Conservation (phyloP, 108 stramenopile genomes). For the Fragilaria crotonensis region DNA sequence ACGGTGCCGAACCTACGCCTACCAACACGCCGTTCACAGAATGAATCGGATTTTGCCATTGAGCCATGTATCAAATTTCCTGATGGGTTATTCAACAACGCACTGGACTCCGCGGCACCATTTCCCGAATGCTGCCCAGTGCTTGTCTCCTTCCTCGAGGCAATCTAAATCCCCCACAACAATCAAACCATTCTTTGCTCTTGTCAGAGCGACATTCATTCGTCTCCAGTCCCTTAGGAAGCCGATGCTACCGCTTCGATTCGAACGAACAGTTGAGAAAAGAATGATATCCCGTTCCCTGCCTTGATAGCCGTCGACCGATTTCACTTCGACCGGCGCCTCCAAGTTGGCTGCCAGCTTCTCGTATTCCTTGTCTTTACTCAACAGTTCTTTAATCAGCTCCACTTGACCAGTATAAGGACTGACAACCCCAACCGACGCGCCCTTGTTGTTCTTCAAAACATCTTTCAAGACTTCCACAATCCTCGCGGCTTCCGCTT, state of each 20-base stretch:
- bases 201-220: constrained; percentile 96
- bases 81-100: no score
- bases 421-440: constrained; percentile 87
- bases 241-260: constrained; percentile 87
- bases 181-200: constrained; percentile 82
- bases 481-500: constrained; percentile 56
- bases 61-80: no score
- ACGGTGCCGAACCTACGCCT: no score
- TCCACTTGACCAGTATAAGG: constrained; percentile 95
- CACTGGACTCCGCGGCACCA: constrained; percentile 61
- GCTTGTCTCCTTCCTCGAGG: constrained; percentile 69
- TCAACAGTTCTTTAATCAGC: constrained; percentile 67
- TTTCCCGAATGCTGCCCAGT: constrained; percentile 83
- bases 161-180: constrained; percentile 91
- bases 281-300: constrained; percentile 91
- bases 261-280: constrained; percentile 89
- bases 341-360: constrained; percentile 27
- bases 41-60: no score
- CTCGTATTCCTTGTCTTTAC: constrained; percentile 37
- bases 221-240: constrained; percentile 94
- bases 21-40: no score
- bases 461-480: constrained; percentile 42
- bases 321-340: constrained; percentile 71
- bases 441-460: constrained; percentile 23
- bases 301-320: constrained; percentile 94